Base-by-base conservation (phyloP, 108 stramenopile species). In the Pseudonitzschia multistriata region DNA sequence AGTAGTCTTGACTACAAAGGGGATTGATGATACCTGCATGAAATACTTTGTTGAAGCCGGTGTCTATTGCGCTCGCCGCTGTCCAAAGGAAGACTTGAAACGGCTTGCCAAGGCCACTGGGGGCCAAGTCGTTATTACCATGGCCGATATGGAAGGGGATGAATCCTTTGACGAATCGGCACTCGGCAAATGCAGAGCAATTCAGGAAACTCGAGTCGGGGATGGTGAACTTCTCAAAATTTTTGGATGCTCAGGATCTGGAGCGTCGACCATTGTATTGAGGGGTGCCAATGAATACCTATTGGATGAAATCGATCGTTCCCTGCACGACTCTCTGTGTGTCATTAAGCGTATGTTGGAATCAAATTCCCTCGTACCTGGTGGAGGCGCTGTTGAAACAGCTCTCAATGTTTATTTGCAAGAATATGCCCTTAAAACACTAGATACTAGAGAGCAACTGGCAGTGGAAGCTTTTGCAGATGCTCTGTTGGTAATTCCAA, bases 21-120 rank as follows among this genome's bases (percentile, higher is more conserved):
- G 98, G 55, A 96, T 99, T 65, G 99, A 99, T 71, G 99, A 99
- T 77, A 74, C 96, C 48, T 98, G 98, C 74, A 92, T 98, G 84
- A 99, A 99, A 79, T 99, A 99, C 83, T 99, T 99, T 85, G 98
- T 99, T 13, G 97, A 99, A 77, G 99, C 99, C 13, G 98, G 98
- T 17, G 89, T 86, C 52, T 86, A 97, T 30, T 97, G 96, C 47
- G 95, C 94, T 21, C 86, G 99, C 60, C 92, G 99, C 4, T 95
- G 96, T 24, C 88, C 91, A 49, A 90, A 94, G 72, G 99, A 98
- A 62, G 99, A 99, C 88, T 67, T 99, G 65, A 92, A 94, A 69
- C 94, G 99, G 31, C 86, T 99, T 36, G 99, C 99, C 67, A 97
- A 97, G 82, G 97, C 98, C 2, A 99, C 98, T 28, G 99, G 99